Conservation (phyloP, 2,329 filamentous ascomycete species). For the Metarhizium humberi region DNA sequence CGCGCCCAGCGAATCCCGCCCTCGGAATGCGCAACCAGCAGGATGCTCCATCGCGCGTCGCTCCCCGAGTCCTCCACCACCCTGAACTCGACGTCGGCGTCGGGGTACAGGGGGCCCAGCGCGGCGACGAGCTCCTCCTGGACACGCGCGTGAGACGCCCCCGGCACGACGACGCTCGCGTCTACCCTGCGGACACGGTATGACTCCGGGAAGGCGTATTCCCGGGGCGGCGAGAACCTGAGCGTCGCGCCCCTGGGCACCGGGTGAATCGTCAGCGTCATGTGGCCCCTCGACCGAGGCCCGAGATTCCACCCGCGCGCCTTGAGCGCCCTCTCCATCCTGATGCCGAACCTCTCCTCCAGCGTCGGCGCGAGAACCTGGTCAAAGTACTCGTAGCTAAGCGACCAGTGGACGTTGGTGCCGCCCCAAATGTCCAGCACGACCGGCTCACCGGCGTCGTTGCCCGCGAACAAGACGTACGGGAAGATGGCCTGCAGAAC, state of each 20-base stretch:
- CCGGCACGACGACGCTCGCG: conserved; percentile 41
- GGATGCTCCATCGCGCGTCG: conserved; percentile 42
- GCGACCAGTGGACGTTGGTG: conserved; percentile 48
- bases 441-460: conserved; percentile 31
- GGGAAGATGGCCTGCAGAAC: conserved; percentile 53
- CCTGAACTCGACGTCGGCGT: conserved; percentile 33
- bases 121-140: conserved; percentile 28
- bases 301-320: conserved; percentile 43
- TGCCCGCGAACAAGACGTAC: conserved; percentile 46
- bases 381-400: conserved; percentile 53
- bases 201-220: conserved; percentile 13
- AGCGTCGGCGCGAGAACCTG: conserved; percentile 50
- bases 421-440: conserved; percentile 45
- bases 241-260: conserved; percentile 26
- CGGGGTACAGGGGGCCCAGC: conserved; percentile 32
- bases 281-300: conserved; percentile 27
- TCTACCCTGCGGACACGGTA: conserved; percentile 36
- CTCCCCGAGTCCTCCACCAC: conserved; percentile 41
- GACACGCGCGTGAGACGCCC: conserved; percentile 30
- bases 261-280: conserved; percentile 32
- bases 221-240: conserved; percentile 16
- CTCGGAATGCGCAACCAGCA: conserved; percentile 45
- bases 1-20: conserved; percentile 36
- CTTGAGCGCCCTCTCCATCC: conserved; percentile 34
- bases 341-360: conserved; percentile 38